Conservation (phyloP, 768 basidiomycete genomes). For the Coprinellus micaceus region DNA sequence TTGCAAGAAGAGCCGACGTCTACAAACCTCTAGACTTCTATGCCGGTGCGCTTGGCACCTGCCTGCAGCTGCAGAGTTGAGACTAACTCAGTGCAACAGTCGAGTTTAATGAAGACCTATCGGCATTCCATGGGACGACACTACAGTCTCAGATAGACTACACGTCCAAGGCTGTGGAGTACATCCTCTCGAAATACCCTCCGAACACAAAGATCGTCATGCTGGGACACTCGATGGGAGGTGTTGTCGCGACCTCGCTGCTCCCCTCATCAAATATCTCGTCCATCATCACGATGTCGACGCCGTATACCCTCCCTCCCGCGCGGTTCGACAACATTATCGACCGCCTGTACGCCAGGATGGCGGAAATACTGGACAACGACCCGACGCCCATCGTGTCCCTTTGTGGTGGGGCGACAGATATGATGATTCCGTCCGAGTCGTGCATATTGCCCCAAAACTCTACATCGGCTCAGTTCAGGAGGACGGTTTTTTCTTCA, state of each 20-base stretch:
- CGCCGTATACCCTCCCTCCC: conserved; percentile 85
- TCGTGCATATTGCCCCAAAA: conserved; percentile 60
- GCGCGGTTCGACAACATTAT: conserved; percentile 82
- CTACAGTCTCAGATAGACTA: conserved; percentile 79
- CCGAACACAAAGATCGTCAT: conserved; percentile 61
- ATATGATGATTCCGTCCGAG: conserved; percentile 90
- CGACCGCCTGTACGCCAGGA: conserved; percentile 63
- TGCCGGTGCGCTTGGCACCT: conserved; percentile 49
- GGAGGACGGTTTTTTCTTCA: conserved; percentile 76
- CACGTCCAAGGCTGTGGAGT: conserved; percentile 63
- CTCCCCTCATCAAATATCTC: conserved; percentile 66
- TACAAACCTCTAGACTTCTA: conserved; percentile 76
- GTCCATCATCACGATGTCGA: conserved; percentile 92
- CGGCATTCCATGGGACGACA: conserved; percentile 90
- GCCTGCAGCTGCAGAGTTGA: not conserved
- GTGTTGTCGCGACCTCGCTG: conserved; percentile 80
- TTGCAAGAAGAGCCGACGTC: conserved; percentile 38
- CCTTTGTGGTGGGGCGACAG: conserved; percentile 88
- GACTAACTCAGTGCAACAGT: conserved; percentile 41
- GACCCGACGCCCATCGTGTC: conserved; percentile 72
- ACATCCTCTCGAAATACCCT: conserved; percentile 78
- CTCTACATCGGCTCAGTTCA: conserved; percentile 28
- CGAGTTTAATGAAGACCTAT: conserved; percentile 96
- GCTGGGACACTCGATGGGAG: conserved; percentile 97
- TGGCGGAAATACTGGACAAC: conserved; percentile 34